Base-by-base conservation (phyloP, 1,139 yeast genomes). In the Suhomyces anneliseae region DNA sequence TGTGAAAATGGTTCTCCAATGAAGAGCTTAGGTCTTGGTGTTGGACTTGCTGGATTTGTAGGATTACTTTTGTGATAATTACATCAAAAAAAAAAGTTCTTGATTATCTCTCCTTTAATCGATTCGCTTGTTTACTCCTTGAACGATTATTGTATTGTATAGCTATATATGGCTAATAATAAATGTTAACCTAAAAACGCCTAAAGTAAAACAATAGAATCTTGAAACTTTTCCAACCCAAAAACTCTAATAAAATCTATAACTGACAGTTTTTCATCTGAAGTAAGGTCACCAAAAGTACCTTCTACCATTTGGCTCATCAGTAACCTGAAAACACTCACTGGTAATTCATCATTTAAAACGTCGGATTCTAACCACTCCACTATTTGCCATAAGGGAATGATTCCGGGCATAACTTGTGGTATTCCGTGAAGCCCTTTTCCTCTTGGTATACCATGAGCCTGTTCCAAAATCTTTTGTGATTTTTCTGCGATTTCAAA, bases 361-460 rank as follows among this genome's bases (percentile, higher is more conserved):
- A 43, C 46, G 1, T 57, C 61, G 8, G 51, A 44, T 34, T 61
- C 63, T 42, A 68, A 52, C 62, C 49, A 43, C 11, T 65, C 64
- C 14, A 62, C 49, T 15, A 81, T 55, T 54, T 81, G 83, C 62
- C 66, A 56, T 35, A 81, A 47, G 0, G 87, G 83, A 14, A 75
- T 59, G 1, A 79, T 51, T 0, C 86, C 85, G 0, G 85, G 85
- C 1, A 77, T 59, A 2, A 80, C 76, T 24, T 57, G 56, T 0
- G 85, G 85, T 3, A 79, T 42, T 34, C 43, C 38, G 32, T 35
- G 38, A 48, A 48, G 7, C 10, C 31, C 27, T 32, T 27, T 2
- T 52, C 36, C 40, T 12, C 43, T 34, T 19, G 46, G 39, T 38
- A 68, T 53, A 1, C 62, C 64, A 10, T 53, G 44, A 8, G 43